Conservation (phyloP, 2,329 filamentous ascomycete genomes). For the Epichloe elymi region DNA sequence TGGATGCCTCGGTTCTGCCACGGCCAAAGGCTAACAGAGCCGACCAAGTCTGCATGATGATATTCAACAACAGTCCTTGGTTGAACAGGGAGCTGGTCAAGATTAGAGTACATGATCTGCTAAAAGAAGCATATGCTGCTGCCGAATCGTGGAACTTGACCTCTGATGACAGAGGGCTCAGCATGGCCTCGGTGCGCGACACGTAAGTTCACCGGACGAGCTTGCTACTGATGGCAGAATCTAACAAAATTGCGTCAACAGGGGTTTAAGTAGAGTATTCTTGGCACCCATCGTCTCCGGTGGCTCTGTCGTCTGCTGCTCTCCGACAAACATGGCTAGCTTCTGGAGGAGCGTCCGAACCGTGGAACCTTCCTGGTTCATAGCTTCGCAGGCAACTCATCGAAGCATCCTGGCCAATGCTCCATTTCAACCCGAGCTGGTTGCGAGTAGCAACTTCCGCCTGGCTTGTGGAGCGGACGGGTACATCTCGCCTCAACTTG, state of each 20-base stretch:
- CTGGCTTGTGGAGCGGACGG: background rate
- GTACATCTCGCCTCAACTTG: conserved; percentile 1
- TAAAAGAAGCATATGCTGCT: background rate
- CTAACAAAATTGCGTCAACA: background rate
- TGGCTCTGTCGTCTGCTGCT: background rate
- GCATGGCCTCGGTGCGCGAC: conserved; percentile 3
- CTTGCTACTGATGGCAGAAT: too few relatives aligned
- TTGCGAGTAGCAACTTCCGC: background rate
- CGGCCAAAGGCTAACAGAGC: conserved; percentile 1
- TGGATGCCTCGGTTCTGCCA: background rate
- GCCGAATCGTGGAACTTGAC: conserved; percentile 2
- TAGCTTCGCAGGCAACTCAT: background rate
- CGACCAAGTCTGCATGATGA: background rate
- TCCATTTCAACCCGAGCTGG: background rate
- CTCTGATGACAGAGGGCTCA: conserved; percentile 1
- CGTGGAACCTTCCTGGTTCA: background rate
- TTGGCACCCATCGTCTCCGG: background rate
- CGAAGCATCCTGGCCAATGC: background rate
- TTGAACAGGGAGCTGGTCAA: conserved; percentile 1
- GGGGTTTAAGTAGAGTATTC: background rate
- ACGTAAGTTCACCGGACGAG: background rate
- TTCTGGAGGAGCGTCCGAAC: background rate
- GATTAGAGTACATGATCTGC: conserved; percentile 1
- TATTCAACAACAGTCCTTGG: conserved; percentile 4
- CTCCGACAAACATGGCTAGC: background rate